Conservation (phyloP, 306 rosid species). For the Quercus berberidifolia region DNA sequence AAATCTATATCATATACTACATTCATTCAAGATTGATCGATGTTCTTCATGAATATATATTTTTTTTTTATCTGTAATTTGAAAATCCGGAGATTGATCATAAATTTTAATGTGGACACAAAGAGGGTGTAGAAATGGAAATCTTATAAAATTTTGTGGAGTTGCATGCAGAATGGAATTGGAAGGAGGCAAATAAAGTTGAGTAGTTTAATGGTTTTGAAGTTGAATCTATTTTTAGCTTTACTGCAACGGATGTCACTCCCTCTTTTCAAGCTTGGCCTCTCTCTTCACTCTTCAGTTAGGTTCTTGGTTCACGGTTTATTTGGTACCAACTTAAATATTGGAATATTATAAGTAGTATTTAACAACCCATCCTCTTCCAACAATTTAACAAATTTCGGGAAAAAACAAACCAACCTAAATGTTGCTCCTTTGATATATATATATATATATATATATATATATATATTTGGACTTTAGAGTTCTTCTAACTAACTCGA, state of each 20-base stretch:
- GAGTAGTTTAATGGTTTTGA: slow-evolving; percentile 30
- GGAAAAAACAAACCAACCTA: too few species aligned
- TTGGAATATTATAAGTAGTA: background rate
- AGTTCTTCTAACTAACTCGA: too few species aligned
- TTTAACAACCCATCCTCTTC: too few species aligned
- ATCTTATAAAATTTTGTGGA: background rate
- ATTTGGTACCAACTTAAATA: background rate
- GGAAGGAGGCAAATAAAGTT: slow-evolving; percentile 9
- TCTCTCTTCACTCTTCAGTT: slow-evolving; percentile 19
- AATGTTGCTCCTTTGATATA: too few species aligned
- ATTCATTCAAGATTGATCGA: background rate
- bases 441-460: too few species aligned
- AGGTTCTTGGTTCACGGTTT: background rate
- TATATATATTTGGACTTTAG: too few species aligned
- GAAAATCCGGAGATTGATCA: background rate
- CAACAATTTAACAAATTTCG: too few species aligned
- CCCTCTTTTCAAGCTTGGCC: slow-evolving; percentile 55
- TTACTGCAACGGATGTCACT: slow-evolving; percentile 1
- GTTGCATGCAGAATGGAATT: background rate
- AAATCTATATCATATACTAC: background rate
- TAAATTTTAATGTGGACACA: background rate
- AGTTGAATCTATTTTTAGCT: slow-evolving; percentile 16
- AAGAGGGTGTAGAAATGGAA: background rate
- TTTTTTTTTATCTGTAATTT: background rate
- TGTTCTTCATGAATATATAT: background rate